Base-by-base conservation (phyloP, 192 early-diverging fungal species). In the Oehlia diaphana region DNA sequence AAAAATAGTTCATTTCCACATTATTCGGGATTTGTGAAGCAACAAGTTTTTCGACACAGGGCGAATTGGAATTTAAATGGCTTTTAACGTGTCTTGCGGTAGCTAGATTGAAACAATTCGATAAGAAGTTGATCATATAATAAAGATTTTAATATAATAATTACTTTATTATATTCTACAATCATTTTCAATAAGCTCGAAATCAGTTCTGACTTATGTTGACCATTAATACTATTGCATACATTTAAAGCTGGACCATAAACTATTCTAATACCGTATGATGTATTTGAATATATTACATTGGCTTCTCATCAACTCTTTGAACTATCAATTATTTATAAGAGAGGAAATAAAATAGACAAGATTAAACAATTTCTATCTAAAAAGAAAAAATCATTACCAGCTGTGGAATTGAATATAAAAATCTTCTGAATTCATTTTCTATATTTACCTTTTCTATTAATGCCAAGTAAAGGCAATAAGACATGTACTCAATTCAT, bases 201-300 rank as follows among this genome's bases (percentile, higher is more conserved):
- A 19, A 70, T 9, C 21, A 70, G 47, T n/a, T 70, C 68, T 70
- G 33, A 39, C n/a, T n/a, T n/a, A 19, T 70, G 19, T n/a, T 44
- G 33, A 26, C 3, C 19, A n/a, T 47, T 33, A 42, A 47, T n/a
- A 39, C 68, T 70, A 44, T 44, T 70, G 19, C 16, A 42, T 9
- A 70, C 35, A 44, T 44, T 44, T 42, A 70, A 70, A 23, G 68
- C 68, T 10, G 68, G 68, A 47, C 47, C 68, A 70, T 70, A 70
- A 16, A 42, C 42, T 26, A 42, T n/a, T 70, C 39, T 47, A 16
- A 70, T 23, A 39, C 68, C 33, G 10, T 23, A 70, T 42, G 13
- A n/a, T 39, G 68, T 21, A 47, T 44, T 67, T 35, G 65, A 67
- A 67, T 28, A 19, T 33, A 33, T 19, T 33, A 33, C 26, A 67